Evolutionary conservation across 169 alveolate species (phyloP), one percentile per base, ranked within the genome.

Genomic region (Eimeria necatrix): DNA sequence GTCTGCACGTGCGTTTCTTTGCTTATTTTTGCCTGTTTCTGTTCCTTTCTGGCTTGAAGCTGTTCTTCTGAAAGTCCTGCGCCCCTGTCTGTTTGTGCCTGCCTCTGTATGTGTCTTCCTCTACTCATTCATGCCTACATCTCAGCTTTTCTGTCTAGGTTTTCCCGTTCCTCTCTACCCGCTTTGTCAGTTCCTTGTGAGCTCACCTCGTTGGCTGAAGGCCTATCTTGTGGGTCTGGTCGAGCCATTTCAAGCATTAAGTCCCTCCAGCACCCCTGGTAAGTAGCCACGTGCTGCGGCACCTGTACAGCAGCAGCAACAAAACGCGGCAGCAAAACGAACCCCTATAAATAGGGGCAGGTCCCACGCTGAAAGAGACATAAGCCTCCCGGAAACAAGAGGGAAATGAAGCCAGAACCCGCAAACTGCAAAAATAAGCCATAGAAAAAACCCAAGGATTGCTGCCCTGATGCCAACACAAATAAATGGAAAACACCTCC

Each of bases 161-260:
- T 56, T 56, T 56, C 12, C 22, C 12, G 68, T 56, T 56, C 14
- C 8, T 8, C 20, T n/a, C 41, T 32, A 32, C 41, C 41, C 41
- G 41, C 41, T 32, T 32, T 59, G 48, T 22, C 32, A 18, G 32
- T 32, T 32, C 41, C 41, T 18, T 76, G 26, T 76, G 14, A 5
- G 48, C 93, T 9, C 52, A 97, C 94, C 93, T 96, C 97, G 78
- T 96, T 97, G 46, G 99, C 98, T 24, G 99, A 97, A 22, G 99
- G 98, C 68, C 98, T 92, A 51, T 96, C 95, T 73, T 97, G 98
- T 0, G 99, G 98, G 61, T 97, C 94, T n/a, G 96, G 97, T 73
- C 97, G 94, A 51, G 98, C 97, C 99, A 97, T 97, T 76, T 97
- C 96, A 92, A 94, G 91, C 97, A 97, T 97, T 93, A 98, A 96